These are phyloP conservation scores for Kwoniella mangroviensis DNA, from an alignment of 768 basidiomycete genomes.

Conservation along the genomic window DNA sequence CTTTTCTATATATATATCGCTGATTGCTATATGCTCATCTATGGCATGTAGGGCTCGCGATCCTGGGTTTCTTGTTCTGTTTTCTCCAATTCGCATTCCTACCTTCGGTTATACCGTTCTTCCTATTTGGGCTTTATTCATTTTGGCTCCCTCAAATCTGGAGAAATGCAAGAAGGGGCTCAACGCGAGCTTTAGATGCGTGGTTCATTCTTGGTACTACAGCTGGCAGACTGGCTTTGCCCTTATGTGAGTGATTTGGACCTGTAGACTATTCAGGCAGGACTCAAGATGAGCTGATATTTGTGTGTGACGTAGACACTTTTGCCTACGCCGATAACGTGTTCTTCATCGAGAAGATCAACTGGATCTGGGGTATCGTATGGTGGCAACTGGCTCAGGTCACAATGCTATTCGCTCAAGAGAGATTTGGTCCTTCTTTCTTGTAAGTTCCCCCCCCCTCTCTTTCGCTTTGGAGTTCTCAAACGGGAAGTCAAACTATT, in stretches of 20 bases:
- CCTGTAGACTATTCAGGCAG: not conserved
- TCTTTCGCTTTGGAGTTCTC: too few relatives aligned
- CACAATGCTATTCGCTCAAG: constrained; percentile 70
- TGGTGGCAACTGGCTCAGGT: constrained; percentile 70
- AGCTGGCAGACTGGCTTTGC: constrained; percentile 69
- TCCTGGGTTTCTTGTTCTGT: constrained; percentile 71
- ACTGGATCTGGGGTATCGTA: constrained; percentile 70
- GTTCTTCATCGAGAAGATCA: constrained; percentile 76
- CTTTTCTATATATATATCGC: not conserved
- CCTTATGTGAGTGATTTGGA: constrained; percentile 68
- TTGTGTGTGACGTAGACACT: constrained; percentile 65
- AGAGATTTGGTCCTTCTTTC: constrained; percentile 76
- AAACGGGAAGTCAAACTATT: too few relatives aligned
- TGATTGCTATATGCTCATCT: not conserved
- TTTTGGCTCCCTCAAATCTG: constrained; percentile 87
- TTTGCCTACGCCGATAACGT: constrained; percentile 83
- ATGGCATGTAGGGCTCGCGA: constrained; percentile 62
- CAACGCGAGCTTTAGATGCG: constrained; percentile 69
- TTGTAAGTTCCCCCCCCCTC: constrained; percentile 60
- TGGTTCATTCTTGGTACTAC: constrained; percentile 81
- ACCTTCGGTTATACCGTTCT: constrained; percentile 67
- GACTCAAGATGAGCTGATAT: not conserved
- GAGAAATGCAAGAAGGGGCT: constrained; percentile 72
- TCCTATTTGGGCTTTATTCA: constrained; percentile 72
- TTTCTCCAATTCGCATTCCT: constrained; percentile 73